phyloP scores from a whole-genome alignment of 495 filamentous ascomycete genomes.

The Neurospora terricola region DNA sequence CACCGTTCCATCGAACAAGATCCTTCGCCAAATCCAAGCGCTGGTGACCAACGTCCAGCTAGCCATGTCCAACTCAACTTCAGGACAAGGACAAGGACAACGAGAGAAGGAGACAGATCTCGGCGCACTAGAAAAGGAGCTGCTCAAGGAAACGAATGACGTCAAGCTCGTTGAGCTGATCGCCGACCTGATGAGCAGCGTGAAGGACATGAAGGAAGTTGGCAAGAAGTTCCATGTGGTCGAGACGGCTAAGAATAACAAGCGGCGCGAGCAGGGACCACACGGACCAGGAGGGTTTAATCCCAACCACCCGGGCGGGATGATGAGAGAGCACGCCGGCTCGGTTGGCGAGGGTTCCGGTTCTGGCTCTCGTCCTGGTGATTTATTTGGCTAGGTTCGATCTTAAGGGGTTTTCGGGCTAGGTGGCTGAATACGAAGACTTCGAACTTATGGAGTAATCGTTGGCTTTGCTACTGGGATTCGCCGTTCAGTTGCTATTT shows the following conservation, averaged over 20 bases:
- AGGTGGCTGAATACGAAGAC: background rate
- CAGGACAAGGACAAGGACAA: background rate
- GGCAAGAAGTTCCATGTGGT: conserved; percentile 64
- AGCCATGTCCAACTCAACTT: conserved; percentile 33
- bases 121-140: conserved; percentile 44
- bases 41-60: conserved; percentile 53
- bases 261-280: background rate
- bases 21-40: conserved; percentile 57
- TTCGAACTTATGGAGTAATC: background rate
- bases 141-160: conserved; percentile 62
- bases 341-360: background rate
- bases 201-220: conserved; percentile 55
- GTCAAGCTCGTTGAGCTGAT: conserved; percentile 66
- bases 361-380: background rate
- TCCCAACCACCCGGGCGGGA: background rate
- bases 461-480: background rate
- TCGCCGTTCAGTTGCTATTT: background rate
- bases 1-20: conserved; percentile 49
- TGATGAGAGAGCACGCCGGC: background rate
- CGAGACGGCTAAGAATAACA: conserved; percentile 30
- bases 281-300: background rate
- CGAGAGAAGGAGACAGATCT: conserved; percentile 25
- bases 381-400: background rate
- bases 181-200: conserved; percentile 53
- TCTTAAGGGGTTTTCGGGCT: background rate